A percentile compares a stretch with the other conserved stretches of the same genome.
Evolutionary conservation across 106 monocot species (phyloP).

Genomic region (Dactylorhiza incarnata): DNA sequence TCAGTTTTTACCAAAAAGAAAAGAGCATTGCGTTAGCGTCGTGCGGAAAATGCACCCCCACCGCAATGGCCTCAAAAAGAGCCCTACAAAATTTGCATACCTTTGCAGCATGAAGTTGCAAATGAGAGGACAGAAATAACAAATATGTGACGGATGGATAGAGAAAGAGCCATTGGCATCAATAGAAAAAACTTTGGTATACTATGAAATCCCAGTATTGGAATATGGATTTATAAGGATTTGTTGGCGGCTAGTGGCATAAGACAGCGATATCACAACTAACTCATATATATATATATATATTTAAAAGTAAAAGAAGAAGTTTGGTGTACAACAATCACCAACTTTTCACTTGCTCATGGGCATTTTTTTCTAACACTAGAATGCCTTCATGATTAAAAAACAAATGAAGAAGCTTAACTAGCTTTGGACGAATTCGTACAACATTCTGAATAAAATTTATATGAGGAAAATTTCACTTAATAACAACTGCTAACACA

Average conservation of each 20-base stretch:
- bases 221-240: neutral
- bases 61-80: no score
- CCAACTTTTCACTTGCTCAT: slow-evolving; percentile 3
- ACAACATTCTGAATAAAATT: no score
- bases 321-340: slow-evolving; percentile 10
- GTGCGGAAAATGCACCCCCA: no score
- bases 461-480: no score
- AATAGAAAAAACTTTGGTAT: neutral
- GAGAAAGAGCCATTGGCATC: neutral
- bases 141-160: slow-evolving; percentile 6
- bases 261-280: neutral
- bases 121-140: slow-evolving; percentile 11
- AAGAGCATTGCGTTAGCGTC: no score
- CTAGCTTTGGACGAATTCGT: no score
- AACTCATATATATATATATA: neutral
- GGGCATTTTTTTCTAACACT: no score
- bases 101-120: slow-evolving; percentile 17
- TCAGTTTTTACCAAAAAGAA: no score
- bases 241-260: neutral
- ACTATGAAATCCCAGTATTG: neutral
- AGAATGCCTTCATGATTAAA: no score
- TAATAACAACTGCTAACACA: no score
- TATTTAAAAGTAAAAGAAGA: neutral
- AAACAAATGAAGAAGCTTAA: no score
- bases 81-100: neutral